These are phyloP conservation scores for Agarophyton chilense DNA, from an alignment of 23 red algal genomes.

Conservation along the genomic window DNA sequence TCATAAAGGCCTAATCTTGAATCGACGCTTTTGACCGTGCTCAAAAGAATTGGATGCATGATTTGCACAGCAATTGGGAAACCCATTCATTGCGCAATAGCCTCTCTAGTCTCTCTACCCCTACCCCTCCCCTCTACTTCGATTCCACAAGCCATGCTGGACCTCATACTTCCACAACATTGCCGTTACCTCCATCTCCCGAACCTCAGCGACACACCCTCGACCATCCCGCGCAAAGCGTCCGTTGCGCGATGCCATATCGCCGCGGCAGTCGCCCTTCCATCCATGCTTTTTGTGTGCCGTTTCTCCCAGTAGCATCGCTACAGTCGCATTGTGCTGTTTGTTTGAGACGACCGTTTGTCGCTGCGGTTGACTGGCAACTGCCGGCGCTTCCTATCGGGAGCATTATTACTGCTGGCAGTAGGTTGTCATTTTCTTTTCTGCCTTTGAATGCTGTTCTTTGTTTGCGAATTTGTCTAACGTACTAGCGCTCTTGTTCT, in stretches of 20 bases:
- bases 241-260: not conserved
- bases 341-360: not conserved
- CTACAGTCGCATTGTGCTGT: not conserved
- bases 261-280: not conserved
- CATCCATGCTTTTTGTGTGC: not conserved
- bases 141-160: too few species aligned
- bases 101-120: too few species aligned
- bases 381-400: slow-evolving; percentile 6
- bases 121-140: too few species aligned
- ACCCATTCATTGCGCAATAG: too few species aligned
- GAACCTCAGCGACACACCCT: not conserved
- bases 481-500: not conserved
- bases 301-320: not conserved
- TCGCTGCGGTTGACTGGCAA: not conserved
- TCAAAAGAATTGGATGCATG: too few species aligned
- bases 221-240: not conserved
- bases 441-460: not conserved
- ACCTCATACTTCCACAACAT: too few species aligned
- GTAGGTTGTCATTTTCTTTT: slow-evolving; percentile 9
- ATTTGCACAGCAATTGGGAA: too few species aligned
- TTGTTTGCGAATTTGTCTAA: not conserved
- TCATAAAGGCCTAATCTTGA: too few species aligned
- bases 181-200: too few species aligned
- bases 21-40: too few species aligned
- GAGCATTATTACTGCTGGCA: slow-evolving; percentile 35